phyloP scores from a whole-genome alignment of 2,329 filamentous ascomycete genomes.

The Aspergillus vadensis region DNA sequence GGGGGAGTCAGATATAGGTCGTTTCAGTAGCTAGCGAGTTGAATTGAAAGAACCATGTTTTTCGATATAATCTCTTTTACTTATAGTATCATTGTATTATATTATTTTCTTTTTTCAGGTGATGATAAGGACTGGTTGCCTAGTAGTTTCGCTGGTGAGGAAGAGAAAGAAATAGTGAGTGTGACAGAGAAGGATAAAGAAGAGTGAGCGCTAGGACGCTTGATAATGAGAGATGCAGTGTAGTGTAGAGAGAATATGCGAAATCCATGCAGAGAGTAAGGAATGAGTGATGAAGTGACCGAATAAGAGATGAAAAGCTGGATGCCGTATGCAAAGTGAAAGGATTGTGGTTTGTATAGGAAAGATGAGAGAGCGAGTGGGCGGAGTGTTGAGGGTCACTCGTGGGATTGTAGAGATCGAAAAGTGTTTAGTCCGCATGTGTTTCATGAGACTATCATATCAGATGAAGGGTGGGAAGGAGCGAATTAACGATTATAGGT shows the following conservation, averaged over 20 bases:
- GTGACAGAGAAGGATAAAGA: not conserved
- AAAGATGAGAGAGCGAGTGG: not conserved
- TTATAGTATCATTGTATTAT: not conserved
- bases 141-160: not conserved
- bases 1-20: constrained; percentile 1
- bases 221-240: not conserved
- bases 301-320: not conserved
- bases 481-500: not conserved
- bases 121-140: not conserved
- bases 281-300: not conserved
- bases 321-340: not conserved
- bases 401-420: not conserved
- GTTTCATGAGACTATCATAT: not conserved
- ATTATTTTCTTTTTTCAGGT: not conserved
- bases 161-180: not conserved
- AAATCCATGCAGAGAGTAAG: not conserved
- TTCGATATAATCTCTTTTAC: not conserved
- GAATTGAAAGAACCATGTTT: constrained; percentile 2
- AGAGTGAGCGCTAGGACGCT: not conserved
- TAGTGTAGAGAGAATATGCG: not conserved
- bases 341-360: not conserved
- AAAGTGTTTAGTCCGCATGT: not conserved
- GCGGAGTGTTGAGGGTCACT: not conserved
- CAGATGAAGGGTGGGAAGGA: not conserved
- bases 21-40: constrained; percentile 5